Percentiles rank a stretch among this genome's conserved stretches.
phyloP scores from a whole-genome alignment of 192 early-diverging fungal species.

The Coemansia sp. region DNA sequence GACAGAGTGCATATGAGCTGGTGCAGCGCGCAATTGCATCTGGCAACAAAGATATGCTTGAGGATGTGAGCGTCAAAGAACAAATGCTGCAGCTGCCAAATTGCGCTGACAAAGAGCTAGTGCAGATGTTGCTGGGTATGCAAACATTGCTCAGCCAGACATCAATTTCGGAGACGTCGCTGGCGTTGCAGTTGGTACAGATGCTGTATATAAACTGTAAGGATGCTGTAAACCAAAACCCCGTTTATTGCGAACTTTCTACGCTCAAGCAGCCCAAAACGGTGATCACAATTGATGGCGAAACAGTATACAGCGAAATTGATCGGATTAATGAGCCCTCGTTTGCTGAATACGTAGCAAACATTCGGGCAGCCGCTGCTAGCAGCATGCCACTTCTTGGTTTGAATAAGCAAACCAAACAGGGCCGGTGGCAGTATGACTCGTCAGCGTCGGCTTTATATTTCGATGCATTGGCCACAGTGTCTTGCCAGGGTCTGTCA shows the following conservation, averaged over 20 bases:
- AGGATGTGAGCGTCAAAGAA: constrained; percentile 60
- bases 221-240: constrained; percentile 62
- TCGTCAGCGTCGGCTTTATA: constrained; percentile 67
- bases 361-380: constrained; percentile 54
- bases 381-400: constrained; percentile 28
- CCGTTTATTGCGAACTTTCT: constrained; percentile 83
- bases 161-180: too few relatives aligned
- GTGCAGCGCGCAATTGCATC: constrained; percentile 84
- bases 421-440: constrained; percentile 67
- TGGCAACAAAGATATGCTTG: constrained; percentile 56
- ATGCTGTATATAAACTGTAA: constrained; percentile 74
- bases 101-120: constrained; percentile 66
- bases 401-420: constrained; percentile 4
- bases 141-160: constrained; percentile 53
- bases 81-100: constrained; percentile 65
- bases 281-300: constrained; percentile 65
- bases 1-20: constrained; percentile 35
- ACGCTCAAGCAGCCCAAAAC: constrained; percentile 76
- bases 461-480: constrained; percentile 66
- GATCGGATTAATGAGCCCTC: constrained; percentile 69
- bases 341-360: constrained; percentile 80
- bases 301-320: constrained; percentile 76
- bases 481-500: constrained; percentile 73
- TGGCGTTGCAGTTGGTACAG: constrained; percentile 18
- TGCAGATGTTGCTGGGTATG: constrained; percentile 78